These are phyloP conservation scores for Calocybe gangraenosa DNA, from an alignment of 768 basidiomycete species.

Conservation along the genomic window DNA sequence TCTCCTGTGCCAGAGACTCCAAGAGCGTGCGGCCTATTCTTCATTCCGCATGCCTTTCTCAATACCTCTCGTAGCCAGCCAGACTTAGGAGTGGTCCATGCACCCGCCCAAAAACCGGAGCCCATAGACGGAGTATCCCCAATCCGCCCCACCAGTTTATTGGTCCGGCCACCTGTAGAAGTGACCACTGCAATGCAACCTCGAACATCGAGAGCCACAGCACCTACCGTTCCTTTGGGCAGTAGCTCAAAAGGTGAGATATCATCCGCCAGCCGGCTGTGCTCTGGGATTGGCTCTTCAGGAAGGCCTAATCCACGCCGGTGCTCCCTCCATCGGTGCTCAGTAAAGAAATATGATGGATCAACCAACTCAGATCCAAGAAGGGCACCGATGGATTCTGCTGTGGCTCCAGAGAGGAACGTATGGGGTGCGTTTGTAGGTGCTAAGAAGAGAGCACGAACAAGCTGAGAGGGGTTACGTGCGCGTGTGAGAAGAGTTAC, in stretches of 20 bases:
- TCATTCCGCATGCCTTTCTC: constrained; percentile 11
- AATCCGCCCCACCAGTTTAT: constrained; percentile 79
- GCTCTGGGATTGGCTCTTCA: constrained; percentile 50
- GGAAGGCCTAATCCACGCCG: constrained; percentile 69
- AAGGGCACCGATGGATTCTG: constrained; percentile 55
- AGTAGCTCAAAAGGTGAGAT: constrained; percentile 44
- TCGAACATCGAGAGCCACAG: constrained; percentile 70
- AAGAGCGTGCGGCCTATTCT: constrained; percentile 41
- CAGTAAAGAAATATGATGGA: constrained; percentile 76
- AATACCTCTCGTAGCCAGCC: constrained; percentile 27
- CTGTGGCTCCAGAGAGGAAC: constrained; percentile 63
- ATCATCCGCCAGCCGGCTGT: constrained; percentile 15
- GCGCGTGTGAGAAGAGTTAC: constrained; percentile 62
- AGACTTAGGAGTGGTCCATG: constrained; percentile 46
- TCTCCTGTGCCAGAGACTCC: constrained; percentile 85
- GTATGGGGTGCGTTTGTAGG: constrained; percentile 60
- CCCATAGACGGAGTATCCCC: constrained; percentile 82
- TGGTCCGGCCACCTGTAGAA: constrained; percentile 79
- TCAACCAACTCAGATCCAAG: constrained; percentile 60
- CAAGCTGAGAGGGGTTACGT: constrained; percentile 72
- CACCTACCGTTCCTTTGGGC: constrained; percentile 81
- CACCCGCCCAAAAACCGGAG: constrained; percentile 80
- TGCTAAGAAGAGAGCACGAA: constrained; percentile 66
- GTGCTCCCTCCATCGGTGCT: constrained; percentile 74
- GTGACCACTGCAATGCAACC: constrained; percentile 74